A percentile compares a stretch with the other conserved stretches of the same genome.
Conservation (phyloP, 1,139 yeast species). For the Protomyces lactucae-debilis region DNA sequence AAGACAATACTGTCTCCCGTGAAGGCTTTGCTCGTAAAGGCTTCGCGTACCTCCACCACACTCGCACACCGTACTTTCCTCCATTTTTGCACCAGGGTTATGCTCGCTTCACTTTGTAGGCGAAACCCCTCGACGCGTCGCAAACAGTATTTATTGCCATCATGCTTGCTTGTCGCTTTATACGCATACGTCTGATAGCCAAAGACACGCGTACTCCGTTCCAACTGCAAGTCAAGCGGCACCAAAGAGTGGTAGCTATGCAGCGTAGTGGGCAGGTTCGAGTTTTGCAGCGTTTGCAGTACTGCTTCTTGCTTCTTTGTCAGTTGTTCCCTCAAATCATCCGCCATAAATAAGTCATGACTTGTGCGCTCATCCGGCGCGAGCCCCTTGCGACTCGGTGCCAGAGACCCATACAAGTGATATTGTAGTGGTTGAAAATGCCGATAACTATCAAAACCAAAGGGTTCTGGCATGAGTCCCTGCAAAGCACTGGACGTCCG, state of each 20-base stretch:
- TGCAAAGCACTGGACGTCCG: constrained; percentile 1
- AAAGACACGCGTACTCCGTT: constrained; percentile 52
- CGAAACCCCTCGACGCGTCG: constrained; percentile 65
- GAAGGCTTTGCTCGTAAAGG: constrained; percentile 83
- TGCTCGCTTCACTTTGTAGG: constrained; percentile 55
- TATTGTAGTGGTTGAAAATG: constrained; percentile 59
- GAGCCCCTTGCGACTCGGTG: constrained; percentile 66
- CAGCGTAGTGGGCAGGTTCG: constrained; percentile 69
- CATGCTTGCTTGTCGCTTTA: constrained; percentile 72
- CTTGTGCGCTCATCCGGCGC: constrained; percentile 67
- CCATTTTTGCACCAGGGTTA: constrained; percentile 53
- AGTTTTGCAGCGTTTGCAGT: constrained; percentile 59
- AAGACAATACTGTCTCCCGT: constrained; percentile 52
- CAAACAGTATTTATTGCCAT: constrained; percentile 73
- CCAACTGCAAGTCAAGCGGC: constrained; percentile 66
- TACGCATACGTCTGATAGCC: constrained; percentile 62
- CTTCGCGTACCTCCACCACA: constrained; percentile 66
- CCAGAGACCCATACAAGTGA: constrained; percentile 84
- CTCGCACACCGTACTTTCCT: constrained; percentile 50
- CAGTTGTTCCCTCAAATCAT: constrained; percentile 64
- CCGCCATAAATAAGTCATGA: constrained; percentile 65
- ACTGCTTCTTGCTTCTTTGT: constrained; percentile 77
- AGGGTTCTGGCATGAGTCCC: not conserved
- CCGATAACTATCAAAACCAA: constrained; percentile 5
- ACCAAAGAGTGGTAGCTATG: constrained; percentile 79